Conservation (phyloP, 2,329 filamentous ascomycete species). For the Pseudocercospora pini-densiflorae region DNA sequence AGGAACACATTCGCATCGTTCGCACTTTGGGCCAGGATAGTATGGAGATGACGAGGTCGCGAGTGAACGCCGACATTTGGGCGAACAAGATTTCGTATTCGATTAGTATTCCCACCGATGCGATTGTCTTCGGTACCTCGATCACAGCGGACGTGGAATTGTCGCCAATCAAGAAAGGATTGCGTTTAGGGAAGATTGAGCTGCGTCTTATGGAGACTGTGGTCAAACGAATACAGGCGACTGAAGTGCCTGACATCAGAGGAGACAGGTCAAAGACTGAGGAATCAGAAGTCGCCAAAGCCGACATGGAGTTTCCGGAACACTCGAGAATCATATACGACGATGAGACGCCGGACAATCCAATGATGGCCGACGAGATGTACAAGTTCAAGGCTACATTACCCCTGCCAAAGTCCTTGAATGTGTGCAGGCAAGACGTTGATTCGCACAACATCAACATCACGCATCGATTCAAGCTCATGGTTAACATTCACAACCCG, state of each 20-base stretch:
- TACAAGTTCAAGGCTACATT: slow-evolving; percentile 63
- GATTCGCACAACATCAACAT: slow-evolving; percentile 90
- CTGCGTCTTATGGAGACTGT: slow-evolving; percentile 80
- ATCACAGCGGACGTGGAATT: slow-evolving; percentile 85
- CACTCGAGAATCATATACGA: slow-evolving; percentile 40
- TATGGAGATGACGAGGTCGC: slow-evolving; percentile 63
- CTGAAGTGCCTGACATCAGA: slow-evolving; percentile 39
- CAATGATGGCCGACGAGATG: slow-evolving; percentile 56
- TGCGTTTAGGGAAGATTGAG: slow-evolving; percentile 81
- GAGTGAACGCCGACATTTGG: slow-evolving; percentile 88
- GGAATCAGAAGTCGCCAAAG: slow-evolving; percentile 46
- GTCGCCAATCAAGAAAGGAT: slow-evolving; percentile 84
- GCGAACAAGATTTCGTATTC: slow-evolving; percentile 97
- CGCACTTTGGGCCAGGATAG: slow-evolving; percentile 63
- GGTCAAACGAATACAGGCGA: slow-evolving; percentile 47
- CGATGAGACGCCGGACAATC: slow-evolving; percentile 46
- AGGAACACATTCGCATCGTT: slow-evolving; percentile 63
- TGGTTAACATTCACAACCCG: slow-evolving; percentile 88
- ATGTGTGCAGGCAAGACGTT: slow-evolving; percentile 85
- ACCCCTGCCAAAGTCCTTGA: slow-evolving; percentile 79
- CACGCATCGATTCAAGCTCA: slow-evolving; percentile 88
- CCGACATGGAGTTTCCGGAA: slow-evolving; percentile 45
- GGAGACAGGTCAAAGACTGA: slow-evolving; percentile 41
- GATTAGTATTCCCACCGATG: slow-evolving; percentile 90
- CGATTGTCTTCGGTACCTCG: slow-evolving; percentile 88